Percentiles rank a stretch among this genome's conserved stretches.
These are phyloP conservation scores for Litchi chinensis DNA, from an alignment of 345 rosid species.

Conservation along the genomic window DNA sequence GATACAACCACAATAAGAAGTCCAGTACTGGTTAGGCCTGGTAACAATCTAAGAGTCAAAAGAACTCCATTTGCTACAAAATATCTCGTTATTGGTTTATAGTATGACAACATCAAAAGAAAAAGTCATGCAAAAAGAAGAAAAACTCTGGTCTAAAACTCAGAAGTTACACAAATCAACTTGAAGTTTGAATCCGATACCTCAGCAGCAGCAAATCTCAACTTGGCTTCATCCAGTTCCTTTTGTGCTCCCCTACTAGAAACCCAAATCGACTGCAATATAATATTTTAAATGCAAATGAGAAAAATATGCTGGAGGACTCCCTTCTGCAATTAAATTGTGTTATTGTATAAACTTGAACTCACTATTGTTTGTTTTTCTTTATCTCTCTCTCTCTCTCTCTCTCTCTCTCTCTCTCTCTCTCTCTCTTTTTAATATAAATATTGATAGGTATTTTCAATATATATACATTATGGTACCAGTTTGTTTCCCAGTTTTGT, in stretches of 20 bases:
- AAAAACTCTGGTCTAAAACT: neutral
- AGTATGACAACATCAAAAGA: neutral
- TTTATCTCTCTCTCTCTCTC: too few relatives aligned
- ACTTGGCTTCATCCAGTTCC: slow-evolving; percentile 88
- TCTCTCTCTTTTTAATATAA: too few relatives aligned
- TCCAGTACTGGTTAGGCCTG: neutral
- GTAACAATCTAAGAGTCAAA: neutral
- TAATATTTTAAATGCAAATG: slow-evolving; percentile 9
- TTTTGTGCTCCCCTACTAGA: slow-evolving; percentile 71
- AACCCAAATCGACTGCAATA: slow-evolving; percentile 89
- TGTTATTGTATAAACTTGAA: neutral
- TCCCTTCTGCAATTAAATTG: neutral
- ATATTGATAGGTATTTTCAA: neutral
- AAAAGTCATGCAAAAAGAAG: neutral
- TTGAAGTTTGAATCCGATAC: slow-evolving; percentile 36
- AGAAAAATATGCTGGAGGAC: neutral
- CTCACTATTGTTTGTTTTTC: neutral
- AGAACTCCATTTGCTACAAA: slow-evolving; percentile 3
- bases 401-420: too few relatives aligned
- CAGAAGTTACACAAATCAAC: slow-evolving; percentile 8
- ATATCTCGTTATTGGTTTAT: slow-evolving; percentile 1
- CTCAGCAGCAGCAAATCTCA: slow-evolving; percentile 99
- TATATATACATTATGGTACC: neutral
- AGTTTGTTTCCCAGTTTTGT: neutral
- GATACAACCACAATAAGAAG: neutral